phyloP scores from a whole-genome alignment of 1,284 basidiomycete species.

The Ceratobasidium sp. region DNA sequence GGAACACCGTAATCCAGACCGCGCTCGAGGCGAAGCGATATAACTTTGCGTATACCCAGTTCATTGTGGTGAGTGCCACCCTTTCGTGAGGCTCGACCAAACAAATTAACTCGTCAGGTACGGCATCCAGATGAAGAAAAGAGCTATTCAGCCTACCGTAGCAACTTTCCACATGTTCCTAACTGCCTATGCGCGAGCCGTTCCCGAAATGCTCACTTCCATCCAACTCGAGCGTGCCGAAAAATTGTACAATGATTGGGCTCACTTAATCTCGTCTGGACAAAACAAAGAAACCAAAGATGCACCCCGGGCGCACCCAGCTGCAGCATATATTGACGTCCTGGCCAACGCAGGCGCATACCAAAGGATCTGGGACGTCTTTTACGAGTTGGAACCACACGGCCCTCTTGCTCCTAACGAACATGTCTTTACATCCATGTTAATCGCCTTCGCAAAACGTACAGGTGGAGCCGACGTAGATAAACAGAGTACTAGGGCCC shows the following conservation, averaged over 20 bases:
- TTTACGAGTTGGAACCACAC: conserved; percentile 69
- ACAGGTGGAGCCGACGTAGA: conserved; percentile 37
- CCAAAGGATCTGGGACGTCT: conserved; percentile 78
- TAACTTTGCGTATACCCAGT: conserved; percentile 70
- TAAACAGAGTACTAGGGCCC: conserved; percentile 9
- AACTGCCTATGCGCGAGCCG: conserved; percentile 67
- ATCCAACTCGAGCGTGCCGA: conserved; percentile 72
- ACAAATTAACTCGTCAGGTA: not conserved
- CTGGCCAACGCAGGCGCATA: conserved; percentile 68
- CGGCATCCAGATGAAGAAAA: conserved; percentile 76
- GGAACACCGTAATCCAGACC: conserved; percentile 78
- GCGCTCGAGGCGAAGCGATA: conserved; percentile 68
- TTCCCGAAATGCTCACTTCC: conserved; percentile 65
- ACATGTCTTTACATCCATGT: conserved; percentile 71
- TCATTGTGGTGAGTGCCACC: conserved; percentile 68
- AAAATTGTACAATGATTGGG: conserved; percentile 61
- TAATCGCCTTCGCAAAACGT: conserved; percentile 63
- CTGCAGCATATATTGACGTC: conserved; percentile 70
- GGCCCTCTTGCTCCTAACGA: conserved; percentile 69
- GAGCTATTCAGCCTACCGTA: conserved; percentile 74
- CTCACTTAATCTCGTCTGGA: not conserved
- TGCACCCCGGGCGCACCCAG: conserved; percentile 57
- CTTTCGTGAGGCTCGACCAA: not conserved
- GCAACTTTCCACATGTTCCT: conserved; percentile 75
- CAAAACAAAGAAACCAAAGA: not conserved